Percentiles rank a stretch among this genome's conserved stretches.
phyloP scores from a whole-genome alignment of 2,329 filamentous ascomycete genomes.

The Sporothrix pallida region DNA sequence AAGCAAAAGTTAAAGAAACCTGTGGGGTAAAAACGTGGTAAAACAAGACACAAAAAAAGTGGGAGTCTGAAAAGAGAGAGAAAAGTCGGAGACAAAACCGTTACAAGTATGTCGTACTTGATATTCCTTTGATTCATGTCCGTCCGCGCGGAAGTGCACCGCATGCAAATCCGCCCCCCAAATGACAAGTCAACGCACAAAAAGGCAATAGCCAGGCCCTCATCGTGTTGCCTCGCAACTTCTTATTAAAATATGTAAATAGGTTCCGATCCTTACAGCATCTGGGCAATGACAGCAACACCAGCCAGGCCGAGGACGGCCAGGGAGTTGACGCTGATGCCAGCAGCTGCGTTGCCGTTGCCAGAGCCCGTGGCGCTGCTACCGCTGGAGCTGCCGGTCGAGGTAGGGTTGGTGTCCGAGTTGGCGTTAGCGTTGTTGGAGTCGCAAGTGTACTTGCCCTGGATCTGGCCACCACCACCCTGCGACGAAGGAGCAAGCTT shows the following conservation, averaged over 20 bases:
- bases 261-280: slow-evolving; percentile 53
- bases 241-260: slow-evolving; percentile 34
- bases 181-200: slow-evolving; percentile 1
- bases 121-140: slow-evolving; percentile 22
- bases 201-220: slow-evolving; percentile 24
- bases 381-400: slow-evolving; percentile 41
- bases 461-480: slow-evolving; percentile 51
- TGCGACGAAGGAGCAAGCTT: slow-evolving; percentile 48
- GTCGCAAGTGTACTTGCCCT: slow-evolving; percentile 58
- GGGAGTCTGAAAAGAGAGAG: slow-evolving; percentile 9
- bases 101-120: slow-evolving; percentile 16
- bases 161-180: slow-evolving; percentile 24
- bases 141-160: slow-evolving; percentile 24
- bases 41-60: slow-evolving; percentile 31
- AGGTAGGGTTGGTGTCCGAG: slow-evolving; percentile 50
- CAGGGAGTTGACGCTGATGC: slow-evolving; percentile 54
- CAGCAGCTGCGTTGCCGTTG: slow-evolving; percentile 52
- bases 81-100: slow-evolving; percentile 19
- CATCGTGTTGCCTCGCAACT: background rate
- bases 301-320: slow-evolving; percentile 54
- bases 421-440: slow-evolving; percentile 60
- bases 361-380: slow-evolving; percentile 42
- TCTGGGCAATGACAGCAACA: slow-evolving; percentile 52
- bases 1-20: slow-evolving; percentile 25
- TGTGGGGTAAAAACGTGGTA: slow-evolving; percentile 12